A percentile compares a stretch with the other conserved stretches of the same genome.
These are phyloP conservation scores for Xylariaceae sp. DNA, from an alignment of 2,329 filamentous ascomycete species.

Conservation along the genomic window DNA sequence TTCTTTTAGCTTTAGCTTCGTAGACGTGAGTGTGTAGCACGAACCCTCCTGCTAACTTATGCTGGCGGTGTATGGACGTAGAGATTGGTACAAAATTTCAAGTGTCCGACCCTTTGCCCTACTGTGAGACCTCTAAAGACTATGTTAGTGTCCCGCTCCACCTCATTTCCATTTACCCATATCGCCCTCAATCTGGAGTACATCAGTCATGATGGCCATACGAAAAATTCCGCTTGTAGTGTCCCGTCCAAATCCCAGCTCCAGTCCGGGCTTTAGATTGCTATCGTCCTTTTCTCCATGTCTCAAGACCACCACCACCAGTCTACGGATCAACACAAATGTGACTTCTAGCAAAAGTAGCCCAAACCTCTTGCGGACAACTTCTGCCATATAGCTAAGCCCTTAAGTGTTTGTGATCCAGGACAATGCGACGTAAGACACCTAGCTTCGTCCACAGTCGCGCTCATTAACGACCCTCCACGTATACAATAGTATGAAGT, in stretches of 20 bases:
- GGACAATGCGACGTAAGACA: slow-evolving; percentile 9
- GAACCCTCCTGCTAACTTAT: too few species aligned
- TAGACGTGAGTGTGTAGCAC: too few species aligned
- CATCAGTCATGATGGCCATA: background rate
- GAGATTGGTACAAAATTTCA: too few species aligned
- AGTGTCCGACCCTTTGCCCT: too few species aligned
- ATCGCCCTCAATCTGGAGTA: background rate
- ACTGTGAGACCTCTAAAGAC: too few species aligned
- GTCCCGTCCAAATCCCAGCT: background rate
- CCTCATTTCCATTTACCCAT: background rate
- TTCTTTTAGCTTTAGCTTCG: too few species aligned
- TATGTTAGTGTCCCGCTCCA: background rate
- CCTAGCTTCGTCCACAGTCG: background rate
- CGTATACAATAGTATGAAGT: slow-evolving; percentile 13
- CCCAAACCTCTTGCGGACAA: slow-evolving; percentile 1
- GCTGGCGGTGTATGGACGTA: too few species aligned
- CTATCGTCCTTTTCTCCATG: too few species aligned
- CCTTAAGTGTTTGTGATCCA: slow-evolving; percentile 10
- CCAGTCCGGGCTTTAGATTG: background rate
- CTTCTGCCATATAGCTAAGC: slow-evolving; percentile 2
- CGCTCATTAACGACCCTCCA: background rate
- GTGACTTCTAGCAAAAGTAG: background rate
- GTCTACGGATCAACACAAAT: background rate
- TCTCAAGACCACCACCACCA: too few species aligned
- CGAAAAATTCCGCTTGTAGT: background rate